Conservation (phyloP, 2,329 filamentous ascomycete genomes). For the Parastagonospora nodorum region DNA sequence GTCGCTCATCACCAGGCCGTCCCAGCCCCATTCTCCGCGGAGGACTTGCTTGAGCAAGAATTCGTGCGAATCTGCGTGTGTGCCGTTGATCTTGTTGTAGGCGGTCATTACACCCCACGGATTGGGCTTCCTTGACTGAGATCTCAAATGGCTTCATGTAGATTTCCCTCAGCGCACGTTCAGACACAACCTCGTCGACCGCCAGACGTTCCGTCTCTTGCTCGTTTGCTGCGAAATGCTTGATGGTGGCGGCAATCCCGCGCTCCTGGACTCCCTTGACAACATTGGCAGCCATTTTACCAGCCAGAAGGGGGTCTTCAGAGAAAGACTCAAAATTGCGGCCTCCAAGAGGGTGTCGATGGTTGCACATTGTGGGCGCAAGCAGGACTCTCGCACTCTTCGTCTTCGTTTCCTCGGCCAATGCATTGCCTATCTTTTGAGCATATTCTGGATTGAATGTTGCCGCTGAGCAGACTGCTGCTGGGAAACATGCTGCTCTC, state of each 20-base stretch:
- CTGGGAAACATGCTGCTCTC: slow-evolving; percentile 73
- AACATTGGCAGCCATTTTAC: slow-evolving; percentile 67
- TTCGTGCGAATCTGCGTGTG: slow-evolving; percentile 68
- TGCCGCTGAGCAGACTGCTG: slow-evolving; percentile 69
- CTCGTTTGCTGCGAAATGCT: slow-evolving; percentile 72
- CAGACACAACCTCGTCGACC: slow-evolving; percentile 55
- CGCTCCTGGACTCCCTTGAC: slow-evolving; percentile 66
- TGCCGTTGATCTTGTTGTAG: slow-evolving; percentile 75
- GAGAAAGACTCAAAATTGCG: slow-evolving; percentile 78
- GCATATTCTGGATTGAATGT: slow-evolving; percentile 73
- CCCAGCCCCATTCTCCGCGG: slow-evolving; percentile 73
- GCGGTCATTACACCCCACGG: slow-evolving; percentile 74
- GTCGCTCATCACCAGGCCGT: slow-evolving; percentile 70
- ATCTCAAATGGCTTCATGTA: slow-evolving; percentile 67
- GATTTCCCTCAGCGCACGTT: slow-evolving; percentile 63
- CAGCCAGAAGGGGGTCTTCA: slow-evolving; percentile 71
- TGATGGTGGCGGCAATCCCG: slow-evolving; percentile 72
- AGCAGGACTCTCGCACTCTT: slow-evolving; percentile 76
- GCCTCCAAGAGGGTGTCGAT: slow-evolving; percentile 78
- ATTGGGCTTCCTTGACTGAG: slow-evolving; percentile 69
- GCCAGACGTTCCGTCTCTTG: slow-evolving; percentile 73
- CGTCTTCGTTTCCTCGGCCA: slow-evolving; percentile 72
- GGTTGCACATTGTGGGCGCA: slow-evolving; percentile 79
- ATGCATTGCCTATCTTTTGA: slow-evolving; percentile 62
- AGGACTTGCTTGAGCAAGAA: slow-evolving; percentile 70